Base-by-base conservation (phyloP, 768 basidiomycete species). In the Pulveroboletus sp. region DNA sequence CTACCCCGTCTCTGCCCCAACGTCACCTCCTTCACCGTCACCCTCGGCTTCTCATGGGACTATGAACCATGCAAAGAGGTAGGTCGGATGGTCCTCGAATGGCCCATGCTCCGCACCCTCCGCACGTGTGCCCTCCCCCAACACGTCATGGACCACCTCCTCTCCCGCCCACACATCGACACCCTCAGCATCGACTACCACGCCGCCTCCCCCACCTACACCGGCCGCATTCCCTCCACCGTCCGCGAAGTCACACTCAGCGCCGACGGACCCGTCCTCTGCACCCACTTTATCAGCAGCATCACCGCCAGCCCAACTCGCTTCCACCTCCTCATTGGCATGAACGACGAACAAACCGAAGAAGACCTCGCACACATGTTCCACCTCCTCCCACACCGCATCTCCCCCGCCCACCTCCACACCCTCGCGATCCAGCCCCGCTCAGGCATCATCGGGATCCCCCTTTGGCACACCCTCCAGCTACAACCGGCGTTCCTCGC, bases 1-100 rank as follows among this genome's bases (percentile, higher is more conserved):
- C 13, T 63, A 20, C 55, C 48, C 2, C 29, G 25, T 2, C 40
- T 48, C 21, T 63, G 61, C 43, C 64, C 61, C 2, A 53, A 58
- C 23, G 48, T 63, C 34, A 52, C 52, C 6, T 59, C 53, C 7
- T 60, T 62, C 40, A 41, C 44, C n/a, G 5, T 52, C 38, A 12
- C 14, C 29, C 41, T 53, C 29, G 17, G 25, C 13, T 45, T 49
- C 42, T 47, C 47, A 3, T 58, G 53, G 39, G 44, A 52, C 9
- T 40, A 50, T 5, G 49, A 47, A 45, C 51, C 49, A 11, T 43
- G 23, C 2, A 32, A 23, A 19, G 46, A 55, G 43, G 33, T 61
- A 17, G 59, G 56, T 17, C 35, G 17, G 16, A 61, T 61, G 41
- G 49, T 61, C 17, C 23, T 38, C 9, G 49, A 47, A 16, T 61